phyloP scores from a whole-genome alignment of 495 filamentous ascomycete genomes.

The Aspergillus biplanus region DNA sequence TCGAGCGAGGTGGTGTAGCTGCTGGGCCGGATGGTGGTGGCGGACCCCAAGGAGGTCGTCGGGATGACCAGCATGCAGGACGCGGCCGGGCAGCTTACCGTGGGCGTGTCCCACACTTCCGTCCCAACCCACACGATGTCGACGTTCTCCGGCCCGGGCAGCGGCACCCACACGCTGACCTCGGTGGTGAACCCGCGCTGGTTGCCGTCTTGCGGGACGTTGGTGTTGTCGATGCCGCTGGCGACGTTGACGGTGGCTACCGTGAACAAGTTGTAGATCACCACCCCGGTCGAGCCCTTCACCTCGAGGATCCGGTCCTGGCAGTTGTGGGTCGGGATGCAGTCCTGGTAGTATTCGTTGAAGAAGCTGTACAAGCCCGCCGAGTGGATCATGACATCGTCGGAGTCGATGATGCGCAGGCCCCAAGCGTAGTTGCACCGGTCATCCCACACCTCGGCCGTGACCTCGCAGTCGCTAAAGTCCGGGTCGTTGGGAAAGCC shows the following conservation, averaged over 20 bases:
- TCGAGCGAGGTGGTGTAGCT: conserved; percentile 1
- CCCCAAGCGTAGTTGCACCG: conserved; percentile 63
- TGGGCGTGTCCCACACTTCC: background rate
- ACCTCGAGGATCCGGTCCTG: conserved; percentile 33
- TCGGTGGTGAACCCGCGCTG: background rate
- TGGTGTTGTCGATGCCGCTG: background rate
- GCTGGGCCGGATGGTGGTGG: conserved; percentile 6
- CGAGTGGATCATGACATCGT: conserved; percentile 60
- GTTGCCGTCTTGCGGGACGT: background rate
- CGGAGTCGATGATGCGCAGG: conserved; percentile 60
- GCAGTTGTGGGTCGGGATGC: conserved; percentile 35
- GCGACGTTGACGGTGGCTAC: conserved; percentile 25
- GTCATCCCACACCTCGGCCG: conserved; percentile 28
- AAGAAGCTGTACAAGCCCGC: conserved; percentile 72
- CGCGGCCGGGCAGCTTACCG: background rate
- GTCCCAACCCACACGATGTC: conserved; percentile 59
- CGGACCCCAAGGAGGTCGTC: background rate
- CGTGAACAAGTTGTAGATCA: conserved; percentile 71
- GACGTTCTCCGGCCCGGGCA: conserved; percentile 53
- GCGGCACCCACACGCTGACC: background rate
- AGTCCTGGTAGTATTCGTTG: conserved; percentile 46
- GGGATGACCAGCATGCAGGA: conserved; percentile 4
- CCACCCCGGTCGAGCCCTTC: conserved; percentile 48
- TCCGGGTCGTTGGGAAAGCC: conserved; percentile 54
- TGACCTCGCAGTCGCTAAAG: conserved; percentile 47